Conservation (phyloP, 176 grass and related monocot species). For the Musa acuminata region DNA sequence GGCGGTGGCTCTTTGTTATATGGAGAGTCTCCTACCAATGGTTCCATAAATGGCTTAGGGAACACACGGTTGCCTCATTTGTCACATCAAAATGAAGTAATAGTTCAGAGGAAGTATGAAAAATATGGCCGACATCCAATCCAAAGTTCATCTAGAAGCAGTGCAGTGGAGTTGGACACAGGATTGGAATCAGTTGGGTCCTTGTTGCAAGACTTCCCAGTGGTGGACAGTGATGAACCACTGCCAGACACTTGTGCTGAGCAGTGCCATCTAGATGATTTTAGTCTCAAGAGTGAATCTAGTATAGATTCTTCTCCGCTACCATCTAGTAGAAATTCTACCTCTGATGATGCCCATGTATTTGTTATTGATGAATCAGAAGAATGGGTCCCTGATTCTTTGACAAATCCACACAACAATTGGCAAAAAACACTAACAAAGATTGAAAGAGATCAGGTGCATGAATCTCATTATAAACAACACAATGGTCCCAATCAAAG, state of each 20-base stretch:
- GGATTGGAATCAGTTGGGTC: constrained; percentile 32
- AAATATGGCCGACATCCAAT: constrained; percentile 24
- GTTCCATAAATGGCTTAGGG: constrained; percentile 19
- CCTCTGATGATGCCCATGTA: constrained; percentile 45
- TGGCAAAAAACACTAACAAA: neutral
- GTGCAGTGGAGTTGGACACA: constrained; percentile 32
- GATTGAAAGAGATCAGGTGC: constrained; percentile 20
- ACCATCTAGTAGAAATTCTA: constrained; percentile 73
- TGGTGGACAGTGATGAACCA: constrained; percentile 30
- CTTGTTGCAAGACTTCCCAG: constrained; percentile 33
- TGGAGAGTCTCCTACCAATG: constrained; percentile 11
- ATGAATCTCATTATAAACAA: constrained; percentile 32
- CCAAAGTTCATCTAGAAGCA: constrained; percentile 38
- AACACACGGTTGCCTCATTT: constrained; percentile 25
- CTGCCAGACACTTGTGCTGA: constrained; percentile 31
- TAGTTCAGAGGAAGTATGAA: constrained; percentile 34
- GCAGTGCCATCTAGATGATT: constrained; percentile 40
- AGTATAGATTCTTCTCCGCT: constrained; percentile 91
- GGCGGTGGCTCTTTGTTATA: constrained; percentile 33
- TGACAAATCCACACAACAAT: constrained; percentile 3
- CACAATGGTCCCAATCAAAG: constrained; percentile 29
- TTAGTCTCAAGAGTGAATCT: constrained; percentile 60
- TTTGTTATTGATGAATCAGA: constrained; percentile 33
- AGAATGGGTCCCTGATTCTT: constrained; percentile 33
- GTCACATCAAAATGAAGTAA: constrained; percentile 17